Percentiles rank a stretch among this genome's conserved stretches.
phyloP scores from a whole-genome alignment of 257 asterid genomes.

The Fraxinus americana region DNA sequence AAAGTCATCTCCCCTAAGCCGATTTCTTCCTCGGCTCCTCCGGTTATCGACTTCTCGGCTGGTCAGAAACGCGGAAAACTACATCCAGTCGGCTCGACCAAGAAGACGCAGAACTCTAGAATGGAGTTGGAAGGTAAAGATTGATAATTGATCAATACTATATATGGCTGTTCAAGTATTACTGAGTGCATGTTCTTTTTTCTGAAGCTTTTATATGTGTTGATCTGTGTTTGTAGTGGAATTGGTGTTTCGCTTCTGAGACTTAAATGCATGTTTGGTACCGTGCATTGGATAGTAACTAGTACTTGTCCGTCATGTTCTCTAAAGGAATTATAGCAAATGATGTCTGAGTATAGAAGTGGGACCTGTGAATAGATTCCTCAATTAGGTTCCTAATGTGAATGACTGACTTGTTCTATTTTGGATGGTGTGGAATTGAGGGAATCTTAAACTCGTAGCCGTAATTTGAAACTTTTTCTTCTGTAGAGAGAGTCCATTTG shows the following conservation, averaged over 20 bases:
- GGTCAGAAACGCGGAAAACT: conserved; percentile 64
- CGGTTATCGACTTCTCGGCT: conserved; percentile 85
- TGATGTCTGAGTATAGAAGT: conserved; percentile 42
- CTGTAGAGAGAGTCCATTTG: neutral
- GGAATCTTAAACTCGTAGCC: neutral
- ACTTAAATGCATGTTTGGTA: conserved; percentile 19
- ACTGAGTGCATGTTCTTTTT: conserved; percentile 40
- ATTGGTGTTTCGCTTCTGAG: conserved; percentile 20
- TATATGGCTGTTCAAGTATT: conserved; percentile 5
- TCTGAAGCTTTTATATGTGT: conserved; percentile 20
- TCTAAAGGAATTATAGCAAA: conserved; percentile 15
- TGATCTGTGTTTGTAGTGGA: conserved; percentile 23
- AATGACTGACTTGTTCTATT: conserved; percentile 36
- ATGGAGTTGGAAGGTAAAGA: conserved; percentile 55
- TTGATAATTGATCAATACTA: conserved; percentile 10
- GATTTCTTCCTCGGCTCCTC: conserved; percentile 79
- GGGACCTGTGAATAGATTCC: conserved; percentile 63
- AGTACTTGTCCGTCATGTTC: neutral
- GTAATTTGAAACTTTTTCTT: conserved; percentile 11
- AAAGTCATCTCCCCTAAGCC: conserved; percentile 78
- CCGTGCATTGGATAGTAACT: neutral
- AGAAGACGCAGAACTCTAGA: conserved; percentile 48
- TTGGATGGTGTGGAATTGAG: conserved; percentile 28
- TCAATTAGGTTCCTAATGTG: conserved; percentile 41
- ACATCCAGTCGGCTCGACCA: conserved; percentile 48